Evolutionary conservation across 371 early-diverging fungal species (phyloP).

Genomic region (Syncephalastrum contaminatum): DNA sequence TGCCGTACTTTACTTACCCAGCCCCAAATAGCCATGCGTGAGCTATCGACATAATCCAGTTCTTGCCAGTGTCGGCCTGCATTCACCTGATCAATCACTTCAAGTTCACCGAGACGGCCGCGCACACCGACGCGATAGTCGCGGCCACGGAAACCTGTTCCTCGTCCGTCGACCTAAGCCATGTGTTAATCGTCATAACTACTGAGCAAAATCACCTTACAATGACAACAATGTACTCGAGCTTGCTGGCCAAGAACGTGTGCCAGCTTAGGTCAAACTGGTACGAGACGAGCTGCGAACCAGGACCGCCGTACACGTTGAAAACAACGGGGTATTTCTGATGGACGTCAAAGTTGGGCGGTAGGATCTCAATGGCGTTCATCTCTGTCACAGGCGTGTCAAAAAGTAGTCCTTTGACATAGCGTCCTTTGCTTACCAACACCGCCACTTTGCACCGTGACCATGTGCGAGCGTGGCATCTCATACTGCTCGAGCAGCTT

Average conservation of each 20-base stretch:
- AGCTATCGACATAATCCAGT: slow-evolving; percentile 74
- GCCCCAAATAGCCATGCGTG: slow-evolving; percentile 94
- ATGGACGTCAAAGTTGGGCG: slow-evolving; percentile 76
- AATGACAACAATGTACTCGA: slow-evolving; percentile 67
- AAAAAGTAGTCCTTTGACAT: neutral
- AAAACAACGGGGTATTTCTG: slow-evolving; percentile 86
- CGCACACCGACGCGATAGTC: slow-evolving; percentile 76
- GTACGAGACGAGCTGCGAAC: slow-evolving; percentile 81
- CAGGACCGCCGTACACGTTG: slow-evolving; percentile 92
- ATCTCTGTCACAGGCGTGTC: slow-evolving; percentile 53
- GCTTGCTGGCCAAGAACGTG: slow-evolving; percentile 63
- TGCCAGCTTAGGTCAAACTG: slow-evolving; percentile 74
- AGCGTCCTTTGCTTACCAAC: slow-evolving; percentile 30
- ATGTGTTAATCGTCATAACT: neutral
- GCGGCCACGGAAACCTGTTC: slow-evolving; percentile 88
- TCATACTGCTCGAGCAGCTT: slow-evolving; percentile 44
- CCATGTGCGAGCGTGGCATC: slow-evolving; percentile 59
- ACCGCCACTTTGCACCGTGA: slow-evolving; percentile 56
- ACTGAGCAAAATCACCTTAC: slow-evolving; percentile 24
- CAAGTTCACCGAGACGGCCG: slow-evolving; percentile 78
- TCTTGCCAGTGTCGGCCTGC: slow-evolving; percentile 74
- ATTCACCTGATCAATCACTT: slow-evolving; percentile 84
- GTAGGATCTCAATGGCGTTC: slow-evolving; percentile 82
- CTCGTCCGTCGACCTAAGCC: slow-evolving; percentile 79
- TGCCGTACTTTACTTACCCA: slow-evolving; percentile 54